Percentiles rank a stretch among this genome's conserved stretches.
phyloP scores from a whole-genome alignment of 2,329 filamentous ascomycete species.

The Pseudogymnoascus destructans region DNA sequence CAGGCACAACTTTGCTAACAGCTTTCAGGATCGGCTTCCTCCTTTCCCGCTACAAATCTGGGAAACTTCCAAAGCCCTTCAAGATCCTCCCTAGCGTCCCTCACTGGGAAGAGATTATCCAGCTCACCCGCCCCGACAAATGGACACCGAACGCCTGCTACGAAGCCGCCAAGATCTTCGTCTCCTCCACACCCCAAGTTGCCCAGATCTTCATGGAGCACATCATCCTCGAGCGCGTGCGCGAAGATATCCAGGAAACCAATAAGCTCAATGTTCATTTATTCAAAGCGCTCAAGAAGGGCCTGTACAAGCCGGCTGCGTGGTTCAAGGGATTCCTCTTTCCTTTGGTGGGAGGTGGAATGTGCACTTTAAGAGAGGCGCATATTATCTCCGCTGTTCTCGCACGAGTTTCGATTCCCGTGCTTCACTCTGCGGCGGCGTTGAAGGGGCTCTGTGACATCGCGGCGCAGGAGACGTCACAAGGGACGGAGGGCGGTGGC shows the following conservation, averaged over 20 bases:
- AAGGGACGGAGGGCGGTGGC: slow-evolving; percentile 73
- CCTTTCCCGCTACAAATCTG: slow-evolving; percentile 84
- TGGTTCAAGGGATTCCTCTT: slow-evolving; percentile 97
- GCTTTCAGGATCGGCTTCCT: slow-evolving; percentile 62
- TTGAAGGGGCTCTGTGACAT: slow-evolving; percentile 90
- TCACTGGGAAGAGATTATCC: slow-evolving; percentile 79
- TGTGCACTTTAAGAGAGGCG: slow-evolving; percentile 85
- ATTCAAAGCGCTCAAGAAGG: slow-evolving; percentile 87
- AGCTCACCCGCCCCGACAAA: slow-evolving; percentile 66
- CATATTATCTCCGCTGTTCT: slow-evolving; percentile 83
- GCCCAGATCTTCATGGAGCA: slow-evolving; percentile 78
- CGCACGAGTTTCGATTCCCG: slow-evolving; percentile 71
- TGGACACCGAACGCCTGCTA: slow-evolving; percentile 71
- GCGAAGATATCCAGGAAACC: slow-evolving; percentile 84
- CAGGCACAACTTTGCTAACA: slow-evolving; percentile 13
- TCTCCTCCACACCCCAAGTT: slow-evolving; percentile 65
- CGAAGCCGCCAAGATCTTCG: slow-evolving; percentile 84
- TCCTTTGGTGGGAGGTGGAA: slow-evolving; percentile 69
- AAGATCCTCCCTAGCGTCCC: slow-evolving; percentile 90
- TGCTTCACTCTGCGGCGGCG: slow-evolving; percentile 83
- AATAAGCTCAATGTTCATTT: slow-evolving; percentile 93
- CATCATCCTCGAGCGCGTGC: slow-evolving; percentile 78
- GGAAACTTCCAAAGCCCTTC: slow-evolving; percentile 94
- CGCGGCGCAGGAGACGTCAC: slow-evolving; percentile 74
- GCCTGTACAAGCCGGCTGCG: slow-evolving; percentile 81